Conservation (phyloP, 352 stramenopile species). For the Blastocystis hominis region DNA sequence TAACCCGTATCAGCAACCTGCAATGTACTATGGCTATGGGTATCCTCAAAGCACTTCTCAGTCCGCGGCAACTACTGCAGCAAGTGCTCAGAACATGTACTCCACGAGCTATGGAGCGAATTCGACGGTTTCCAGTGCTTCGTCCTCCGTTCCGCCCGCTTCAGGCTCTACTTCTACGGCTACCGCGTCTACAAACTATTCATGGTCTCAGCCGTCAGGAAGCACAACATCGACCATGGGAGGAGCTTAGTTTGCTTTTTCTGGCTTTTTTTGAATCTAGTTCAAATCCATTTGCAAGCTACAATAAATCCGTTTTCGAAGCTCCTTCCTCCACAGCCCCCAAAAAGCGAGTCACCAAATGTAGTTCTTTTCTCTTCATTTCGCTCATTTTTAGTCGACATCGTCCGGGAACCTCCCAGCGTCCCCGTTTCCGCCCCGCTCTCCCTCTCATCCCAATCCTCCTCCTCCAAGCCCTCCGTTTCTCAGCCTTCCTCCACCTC, state of each 20-base stretch:
- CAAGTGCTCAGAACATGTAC: neutral
- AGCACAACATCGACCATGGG: neutral
- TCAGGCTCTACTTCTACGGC: neutral
- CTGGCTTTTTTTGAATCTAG: neutral
- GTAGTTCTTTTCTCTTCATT: neutral
- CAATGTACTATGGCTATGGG: conserved; percentile 16
- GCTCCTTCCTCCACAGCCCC: neutral
- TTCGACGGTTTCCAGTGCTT: neutral
- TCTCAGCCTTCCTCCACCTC: neutral
- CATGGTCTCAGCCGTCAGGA: neutral
- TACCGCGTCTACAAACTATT: neutral
- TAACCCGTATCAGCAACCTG: neutral
- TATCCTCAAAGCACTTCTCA: neutral
- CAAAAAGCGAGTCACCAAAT: neutral
- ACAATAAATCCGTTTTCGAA: conserved; percentile 8
- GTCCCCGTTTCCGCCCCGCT: neutral
- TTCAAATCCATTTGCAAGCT: conserved; percentile 33
- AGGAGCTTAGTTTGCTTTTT: neutral
- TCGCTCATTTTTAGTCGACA: neutral
- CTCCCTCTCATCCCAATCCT: neutral
- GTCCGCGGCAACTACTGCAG: neutral
- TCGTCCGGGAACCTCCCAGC: neutral
- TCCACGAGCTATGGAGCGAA: neutral
- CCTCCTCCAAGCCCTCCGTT: neutral
- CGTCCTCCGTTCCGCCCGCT: neutral